Evolutionary conservation across 2,329 filamentous ascomycete genomes (phyloP).

Genomic region (Alternaria solani): DNA sequence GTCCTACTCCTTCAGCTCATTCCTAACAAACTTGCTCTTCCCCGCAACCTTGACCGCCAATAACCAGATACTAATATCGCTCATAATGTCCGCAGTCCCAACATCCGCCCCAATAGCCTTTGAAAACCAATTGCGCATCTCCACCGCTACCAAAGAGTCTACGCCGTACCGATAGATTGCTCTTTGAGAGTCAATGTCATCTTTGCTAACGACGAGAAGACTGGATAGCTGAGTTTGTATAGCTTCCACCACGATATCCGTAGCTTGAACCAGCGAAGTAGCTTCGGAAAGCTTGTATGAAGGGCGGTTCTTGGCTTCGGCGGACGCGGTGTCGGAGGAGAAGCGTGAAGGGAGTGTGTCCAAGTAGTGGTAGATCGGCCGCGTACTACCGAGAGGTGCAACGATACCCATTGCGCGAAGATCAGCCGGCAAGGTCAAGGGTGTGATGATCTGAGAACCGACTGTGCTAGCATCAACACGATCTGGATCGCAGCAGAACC

Average conservation of each 20-base stretch:
- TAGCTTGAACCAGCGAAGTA: constrained; percentile 12
- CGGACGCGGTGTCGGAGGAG: neutral
- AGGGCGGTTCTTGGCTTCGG: constrained; percentile 15
- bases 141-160: constrained; percentile 37
- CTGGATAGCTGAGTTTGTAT: constrained; percentile 22
- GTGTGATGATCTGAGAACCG: constrained; percentile 28
- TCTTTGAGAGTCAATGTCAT: constrained; percentile 33
- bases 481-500: constrained; percentile 25
- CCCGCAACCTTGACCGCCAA: constrained; percentile 19
- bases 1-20: constrained; percentile 11
- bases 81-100: constrained; percentile 19
- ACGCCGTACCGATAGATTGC: constrained; percentile 37
- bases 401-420: constrained; percentile 22
- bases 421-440: constrained; percentile 25
- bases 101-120: constrained; percentile 23
- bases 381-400: constrained; percentile 26
- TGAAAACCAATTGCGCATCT: constrained; percentile 34
- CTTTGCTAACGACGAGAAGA: constrained; percentile 19
- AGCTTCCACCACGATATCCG: constrained; percentile 22
- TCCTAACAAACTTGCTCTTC: constrained; percentile 20
- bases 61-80: constrained; percentile 18
- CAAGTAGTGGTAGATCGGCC: constrained; percentile 20
- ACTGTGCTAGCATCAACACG: constrained; percentile 2
- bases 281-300: constrained; percentile 16
- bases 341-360: constrained; percentile 17